Conservation (phyloP, 1,139 yeast genomes). For the Suhomyces taliae region DNA sequence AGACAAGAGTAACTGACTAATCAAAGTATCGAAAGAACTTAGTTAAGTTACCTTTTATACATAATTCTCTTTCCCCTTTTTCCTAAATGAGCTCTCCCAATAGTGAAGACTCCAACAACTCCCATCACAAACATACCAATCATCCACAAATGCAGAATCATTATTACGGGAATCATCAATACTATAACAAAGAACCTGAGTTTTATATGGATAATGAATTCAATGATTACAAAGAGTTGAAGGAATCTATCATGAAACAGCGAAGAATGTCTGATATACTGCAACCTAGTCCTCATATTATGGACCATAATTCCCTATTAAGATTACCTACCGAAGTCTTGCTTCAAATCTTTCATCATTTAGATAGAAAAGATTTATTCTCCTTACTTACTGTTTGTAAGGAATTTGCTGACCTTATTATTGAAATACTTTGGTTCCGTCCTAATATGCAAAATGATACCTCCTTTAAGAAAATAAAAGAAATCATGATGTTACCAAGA, state of each 20-base stretch:
- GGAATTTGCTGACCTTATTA: constrained; percentile 76
- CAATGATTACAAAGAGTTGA: constrained; percentile 38
- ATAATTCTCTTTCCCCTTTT: not conserved
- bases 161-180: constrained; percentile 3
- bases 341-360: constrained; percentile 64
- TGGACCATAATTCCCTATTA: constrained; percentile 45
- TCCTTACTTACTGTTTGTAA: constrained; percentile 74
- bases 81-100: constrained; percentile 34
- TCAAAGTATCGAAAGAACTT: no score
- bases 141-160: constrained; percentile 1
- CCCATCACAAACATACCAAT: constrained; percentile 3
- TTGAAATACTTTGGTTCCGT: constrained; percentile 86
- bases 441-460: constrained; percentile 68
- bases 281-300: constrained; percentile 12
- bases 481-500: constrained; percentile 54
- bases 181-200: constrained; percentile 14
- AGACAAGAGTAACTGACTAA: no score
- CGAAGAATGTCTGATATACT: constrained; percentile 22
- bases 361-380: constrained; percentile 68
- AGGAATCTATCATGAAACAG: constrained; percentile 34
- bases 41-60: no score
- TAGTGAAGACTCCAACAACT: constrained; percentile 22
- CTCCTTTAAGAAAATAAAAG: constrained; percentile 51
- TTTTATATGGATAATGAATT: constrained; percentile 39
- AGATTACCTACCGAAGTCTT: constrained; percentile 81